A percentile compares a stretch with the other conserved stretches of the same genome.
Conservation (phyloP, 805 yeast species). For the Hermanozyma aechmeae region DNA sequence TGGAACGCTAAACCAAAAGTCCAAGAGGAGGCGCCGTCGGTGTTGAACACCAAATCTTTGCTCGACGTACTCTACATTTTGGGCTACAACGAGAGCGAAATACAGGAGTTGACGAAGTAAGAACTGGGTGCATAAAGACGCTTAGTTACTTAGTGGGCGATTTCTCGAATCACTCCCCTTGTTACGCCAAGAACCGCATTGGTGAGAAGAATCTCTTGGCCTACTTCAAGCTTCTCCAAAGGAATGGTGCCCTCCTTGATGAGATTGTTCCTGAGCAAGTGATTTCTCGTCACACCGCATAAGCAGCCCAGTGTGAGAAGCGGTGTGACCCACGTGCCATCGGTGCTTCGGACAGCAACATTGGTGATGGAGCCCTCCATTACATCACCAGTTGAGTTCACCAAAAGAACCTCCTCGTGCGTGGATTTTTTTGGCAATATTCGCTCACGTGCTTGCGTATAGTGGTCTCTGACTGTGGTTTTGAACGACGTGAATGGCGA, state of each 20-base stretch:
- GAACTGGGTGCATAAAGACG: neutral
- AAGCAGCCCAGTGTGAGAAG: conserved; percentile 69
- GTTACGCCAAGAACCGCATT: conserved; percentile 81
- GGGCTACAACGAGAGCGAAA: conserved; percentile 59
- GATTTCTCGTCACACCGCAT: conserved; percentile 72
- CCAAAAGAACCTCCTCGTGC: conserved; percentile 61
- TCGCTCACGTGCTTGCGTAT: conserved; percentile 52
- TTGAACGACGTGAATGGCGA: conserved; percentile 83
- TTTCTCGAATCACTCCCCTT: conserved; percentile 29
- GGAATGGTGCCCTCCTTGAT: conserved; percentile 46
- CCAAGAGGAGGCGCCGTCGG: conserved; percentile 72
- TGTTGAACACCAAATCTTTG: conserved; percentile 66
- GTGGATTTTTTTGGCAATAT: conserved; percentile 28
- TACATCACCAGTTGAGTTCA: conserved; percentile 46
- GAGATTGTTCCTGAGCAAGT: conserved; percentile 43
- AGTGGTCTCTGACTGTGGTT: conserved; percentile 64
- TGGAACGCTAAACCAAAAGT: conserved; percentile 97
- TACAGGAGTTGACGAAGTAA: conserved; percentile 12
- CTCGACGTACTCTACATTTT: conserved; percentile 71
- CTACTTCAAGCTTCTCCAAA: conserved; percentile 41
- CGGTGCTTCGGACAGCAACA: conserved; percentile 49
- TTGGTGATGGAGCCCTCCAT: conserved; percentile 81
- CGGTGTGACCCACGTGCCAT: conserved; percentile 72
- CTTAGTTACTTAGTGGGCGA: conserved; percentile 2
- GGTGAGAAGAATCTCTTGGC: conserved; percentile 63